Percentiles rank a stretch among this genome's conserved stretches.
Conservation (phyloP, 768 basidiomycete species). For the Hemileccinum rubropunctum region DNA sequence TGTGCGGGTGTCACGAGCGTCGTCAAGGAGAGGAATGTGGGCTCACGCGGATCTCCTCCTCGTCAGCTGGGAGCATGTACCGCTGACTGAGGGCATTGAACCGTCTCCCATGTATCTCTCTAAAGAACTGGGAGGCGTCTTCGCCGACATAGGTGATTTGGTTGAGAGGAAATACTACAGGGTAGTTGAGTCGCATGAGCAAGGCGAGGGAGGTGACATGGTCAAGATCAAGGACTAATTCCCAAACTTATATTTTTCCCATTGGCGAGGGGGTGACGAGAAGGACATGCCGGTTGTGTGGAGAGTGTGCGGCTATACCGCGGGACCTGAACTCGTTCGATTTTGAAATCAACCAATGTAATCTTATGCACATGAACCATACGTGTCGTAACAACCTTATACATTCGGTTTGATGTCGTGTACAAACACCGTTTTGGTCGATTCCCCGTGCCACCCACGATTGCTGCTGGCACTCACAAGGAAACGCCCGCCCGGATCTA, state of each 20-base stretch:
- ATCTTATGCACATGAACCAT: constrained; percentile 17
- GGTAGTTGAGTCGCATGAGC: constrained; percentile 31
- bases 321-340: constrained; percentile 30
- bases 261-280: constrained; percentile 32
- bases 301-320: constrained; percentile 29
- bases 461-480: constrained; percentile 91
- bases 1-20: constrained; percentile 24
- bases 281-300: constrained; percentile 26
- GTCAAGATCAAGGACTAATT: constrained; percentile 1
- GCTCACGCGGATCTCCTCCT: constrained; percentile 60
- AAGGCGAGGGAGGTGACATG: constrained; percentile 23
- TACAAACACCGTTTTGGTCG: constrained; percentile 85
- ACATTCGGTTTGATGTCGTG: constrained; percentile 70
- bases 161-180: constrained; percentile 33
- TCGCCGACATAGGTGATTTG: constrained; percentile 38
- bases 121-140: constrained; percentile 54
- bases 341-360: constrained; percentile 33
- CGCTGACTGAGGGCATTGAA: constrained; percentile 53
- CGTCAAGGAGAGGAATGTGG: background rate
- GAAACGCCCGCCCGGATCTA: constrained; percentile 82
- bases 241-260: constrained; percentile 32
- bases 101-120: constrained; percentile 47
- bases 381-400: constrained; percentile 33
- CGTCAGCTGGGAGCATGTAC: constrained; percentile 66
- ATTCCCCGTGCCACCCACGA: constrained; percentile 91